Conservation (phyloP, 2,329 filamentous ascomycete genomes). For the Trichoderma endophyticum region DNA sequence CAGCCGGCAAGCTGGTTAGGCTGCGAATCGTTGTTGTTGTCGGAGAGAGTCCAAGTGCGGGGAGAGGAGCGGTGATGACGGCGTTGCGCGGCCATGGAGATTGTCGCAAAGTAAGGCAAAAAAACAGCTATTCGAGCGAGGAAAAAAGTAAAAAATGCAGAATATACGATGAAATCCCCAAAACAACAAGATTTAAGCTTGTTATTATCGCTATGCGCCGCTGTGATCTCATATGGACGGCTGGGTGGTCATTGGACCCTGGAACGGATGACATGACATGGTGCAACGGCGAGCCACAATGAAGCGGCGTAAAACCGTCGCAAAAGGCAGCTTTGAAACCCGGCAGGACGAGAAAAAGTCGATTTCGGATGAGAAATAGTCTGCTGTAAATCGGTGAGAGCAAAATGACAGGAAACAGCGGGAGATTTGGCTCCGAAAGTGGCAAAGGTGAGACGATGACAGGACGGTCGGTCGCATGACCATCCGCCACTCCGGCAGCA, state of each 20-base stretch:
- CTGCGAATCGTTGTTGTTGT: neutral
- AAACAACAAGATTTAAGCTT: neutral
- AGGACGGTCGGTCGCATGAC: constrained; percentile 14
- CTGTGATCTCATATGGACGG: neutral
- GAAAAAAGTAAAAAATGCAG: neutral
- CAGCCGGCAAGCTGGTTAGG: neutral
- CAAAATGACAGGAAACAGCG: neutral
- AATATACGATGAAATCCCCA: neutral
- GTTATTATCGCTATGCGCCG: neutral
- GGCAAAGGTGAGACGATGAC: constrained; percentile 11
- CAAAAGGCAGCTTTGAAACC: neutral
- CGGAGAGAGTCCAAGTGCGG: constrained; percentile 8
- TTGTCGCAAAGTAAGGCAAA: neutral
- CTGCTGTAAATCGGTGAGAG: neutral
- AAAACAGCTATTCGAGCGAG: neutral
- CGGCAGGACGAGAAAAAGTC: neutral
- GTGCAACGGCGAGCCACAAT: constrained; percentile 5
- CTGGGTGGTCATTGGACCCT: constrained; percentile 5
- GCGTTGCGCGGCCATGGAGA: neutral
- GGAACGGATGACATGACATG: constrained; percentile 6
- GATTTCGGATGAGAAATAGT: neutral
- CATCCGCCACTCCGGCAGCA: constrained; percentile 13
- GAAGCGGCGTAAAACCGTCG: neutral
- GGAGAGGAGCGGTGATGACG: constrained; percentile 1
- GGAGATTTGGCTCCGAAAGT: neutral